phyloP scores from a whole-genome alignment of 208 protist genomes.

The Chromosphaera perkinsii region DNA sequence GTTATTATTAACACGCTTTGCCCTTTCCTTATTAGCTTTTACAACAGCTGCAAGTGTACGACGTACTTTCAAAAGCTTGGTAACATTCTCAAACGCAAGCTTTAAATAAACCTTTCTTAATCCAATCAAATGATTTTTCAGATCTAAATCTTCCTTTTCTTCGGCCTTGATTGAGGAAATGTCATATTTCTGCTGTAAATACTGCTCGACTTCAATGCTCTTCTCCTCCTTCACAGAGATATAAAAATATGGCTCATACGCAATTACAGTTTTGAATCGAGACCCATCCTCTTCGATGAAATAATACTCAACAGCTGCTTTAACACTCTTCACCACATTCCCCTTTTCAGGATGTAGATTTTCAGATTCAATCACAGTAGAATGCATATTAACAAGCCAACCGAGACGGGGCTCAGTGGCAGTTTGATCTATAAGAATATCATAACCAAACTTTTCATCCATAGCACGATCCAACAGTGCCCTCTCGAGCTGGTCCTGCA shows the following conservation, averaged over 20 bases:
- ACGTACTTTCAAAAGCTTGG: conserved; percentile 74
- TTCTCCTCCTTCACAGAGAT: conserved; percentile 59
- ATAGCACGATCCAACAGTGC: conserved; percentile 14
- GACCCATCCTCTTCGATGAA: conserved; percentile 46
- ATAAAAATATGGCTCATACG: conserved; percentile 71
- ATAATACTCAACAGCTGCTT: neutral
- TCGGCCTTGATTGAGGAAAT: conserved; percentile 64
- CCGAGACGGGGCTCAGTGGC: conserved; percentile 20
- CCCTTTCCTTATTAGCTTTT: neutral
- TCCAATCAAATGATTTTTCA: conserved; percentile 91
- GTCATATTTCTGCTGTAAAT: conserved; percentile 77
- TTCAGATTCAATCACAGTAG: no score
- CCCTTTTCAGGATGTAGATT: no score
- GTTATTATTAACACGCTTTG: neutral
- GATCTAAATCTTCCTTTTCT: conserved; percentile 89
- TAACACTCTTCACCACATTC: no score
- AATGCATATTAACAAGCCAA: conserved; percentile 64
- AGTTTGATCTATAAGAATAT: neutral
- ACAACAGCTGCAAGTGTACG: conserved; percentile 69
- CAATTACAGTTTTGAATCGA: conserved; percentile 55
- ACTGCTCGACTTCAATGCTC: conserved; percentile 86
- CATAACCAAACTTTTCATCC: conserved; percentile 32
- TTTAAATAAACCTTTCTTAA: conserved; percentile 82
- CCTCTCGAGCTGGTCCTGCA: no score
- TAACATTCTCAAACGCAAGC: conserved; percentile 83